A percentile compares a stretch with the other conserved stretches of the same genome.
These are phyloP conservation scores for Candida mattraensis DNA, from an alignment of 805 yeast genomes.

Conservation along the genomic window DNA sequence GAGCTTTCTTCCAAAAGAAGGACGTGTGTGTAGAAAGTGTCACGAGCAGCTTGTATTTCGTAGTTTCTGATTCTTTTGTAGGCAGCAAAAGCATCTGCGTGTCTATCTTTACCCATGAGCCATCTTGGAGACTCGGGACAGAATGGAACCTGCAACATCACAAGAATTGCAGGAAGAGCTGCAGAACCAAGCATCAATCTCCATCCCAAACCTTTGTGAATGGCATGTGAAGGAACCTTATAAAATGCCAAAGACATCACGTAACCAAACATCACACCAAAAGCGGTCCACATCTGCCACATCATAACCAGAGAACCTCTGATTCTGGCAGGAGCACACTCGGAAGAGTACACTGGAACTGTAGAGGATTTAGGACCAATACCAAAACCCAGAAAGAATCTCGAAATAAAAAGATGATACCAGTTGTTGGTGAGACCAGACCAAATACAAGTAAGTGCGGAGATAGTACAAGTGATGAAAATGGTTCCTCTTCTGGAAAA, in stretches of 20 bases:
- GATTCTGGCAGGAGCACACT: slow-evolving; percentile 59
- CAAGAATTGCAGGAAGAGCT: slow-evolving; percentile 62
- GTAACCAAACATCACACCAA: slow-evolving; percentile 73
- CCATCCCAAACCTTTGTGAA: slow-evolving; percentile 60
- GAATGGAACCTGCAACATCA: slow-evolving; percentile 59
- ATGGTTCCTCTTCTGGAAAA: slow-evolving; percentile 69
- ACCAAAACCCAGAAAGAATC: slow-evolving; percentile 66
- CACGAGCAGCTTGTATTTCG: slow-evolving; percentile 66
- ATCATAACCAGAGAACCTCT: slow-evolving; percentile 71
- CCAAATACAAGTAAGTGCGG: slow-evolving; percentile 67
- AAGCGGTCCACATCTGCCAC: slow-evolving; percentile 76
- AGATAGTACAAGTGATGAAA: slow-evolving; percentile 59
- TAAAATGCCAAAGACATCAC: slow-evolving; percentile 64
- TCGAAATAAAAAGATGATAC: slow-evolving; percentile 67
- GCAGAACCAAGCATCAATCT: slow-evolving; percentile 71
- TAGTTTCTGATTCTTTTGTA: slow-evolving; percentile 49
- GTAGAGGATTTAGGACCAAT: slow-evolving; percentile 72
- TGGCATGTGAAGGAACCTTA: slow-evolving; percentile 46
- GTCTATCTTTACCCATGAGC: slow-evolving; percentile 72
- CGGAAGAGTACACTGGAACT: slow-evolving; percentile 69
- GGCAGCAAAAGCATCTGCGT: slow-evolving; percentile 55
- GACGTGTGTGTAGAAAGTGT: slow-evolving; percentile 65
- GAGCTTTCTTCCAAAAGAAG: slow-evolving; percentile 62
- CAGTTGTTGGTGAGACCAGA: slow-evolving; percentile 62
- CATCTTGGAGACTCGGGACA: slow-evolving; percentile 79